Evolutionary conservation across 805 yeast species (phyloP).

Genomic region (Candida jianshihensis): DNA sequence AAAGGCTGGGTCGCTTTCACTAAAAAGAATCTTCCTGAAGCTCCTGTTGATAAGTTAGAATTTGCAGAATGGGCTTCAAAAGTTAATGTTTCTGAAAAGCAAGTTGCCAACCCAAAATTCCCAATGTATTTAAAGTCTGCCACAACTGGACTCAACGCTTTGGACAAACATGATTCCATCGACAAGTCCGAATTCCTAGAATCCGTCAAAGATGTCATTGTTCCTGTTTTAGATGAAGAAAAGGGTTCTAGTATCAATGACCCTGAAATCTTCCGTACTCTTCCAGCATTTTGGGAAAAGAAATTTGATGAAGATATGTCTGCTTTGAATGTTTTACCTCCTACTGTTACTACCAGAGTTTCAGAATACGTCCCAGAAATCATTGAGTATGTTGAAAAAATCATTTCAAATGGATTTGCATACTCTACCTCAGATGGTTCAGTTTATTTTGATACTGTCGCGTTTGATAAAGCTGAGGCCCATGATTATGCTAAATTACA

Average conservation of each 20-base stretch:
- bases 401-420: constrained; percentile 77
- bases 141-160: constrained; percentile 40
- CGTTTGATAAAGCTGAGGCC: constrained; percentile 61
- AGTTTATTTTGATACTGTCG: constrained; percentile 88
- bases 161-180: constrained; percentile 23
- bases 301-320: constrained; percentile 83
- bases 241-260: constrained; percentile 75
- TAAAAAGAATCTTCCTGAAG: constrained; percentile 45
- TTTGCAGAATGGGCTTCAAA: constrained; percentile 46
- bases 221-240: constrained; percentile 63
- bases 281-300: constrained; percentile 87
- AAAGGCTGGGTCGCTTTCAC: constrained; percentile 44
- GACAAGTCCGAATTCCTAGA: constrained; percentile 35
- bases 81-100: constrained; percentile 43
- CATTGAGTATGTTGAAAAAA: constrained; percentile 65
- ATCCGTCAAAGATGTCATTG: constrained; percentile 65
- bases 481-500: constrained; percentile 94
- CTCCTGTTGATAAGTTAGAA: constrained; percentile 25
- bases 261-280: constrained; percentile 71
- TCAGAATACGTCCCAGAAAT: constrained; percentile 95
- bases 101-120: constrained; percentile 67
- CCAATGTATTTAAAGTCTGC: constrained; percentile 77
- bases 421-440: constrained; percentile 82
- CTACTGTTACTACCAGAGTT: constrained; percentile 86
- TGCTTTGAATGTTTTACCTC: constrained; percentile 73